phyloP scores from a whole-genome alignment of 2,329 filamentous ascomycete species.

The Apiospora koreana region DNA sequence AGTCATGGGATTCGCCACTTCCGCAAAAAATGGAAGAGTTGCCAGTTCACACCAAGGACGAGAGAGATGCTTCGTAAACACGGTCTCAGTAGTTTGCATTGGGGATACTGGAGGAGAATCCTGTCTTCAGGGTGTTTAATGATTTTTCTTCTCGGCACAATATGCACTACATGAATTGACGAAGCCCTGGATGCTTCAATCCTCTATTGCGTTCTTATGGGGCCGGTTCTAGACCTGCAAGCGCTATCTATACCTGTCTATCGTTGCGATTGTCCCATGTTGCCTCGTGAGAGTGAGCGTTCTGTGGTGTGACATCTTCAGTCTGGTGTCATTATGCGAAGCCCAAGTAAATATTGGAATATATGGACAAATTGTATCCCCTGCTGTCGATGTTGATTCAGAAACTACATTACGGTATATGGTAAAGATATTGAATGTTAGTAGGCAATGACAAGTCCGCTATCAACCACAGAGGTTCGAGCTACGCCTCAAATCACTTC shows the following conservation, averaged over 20 bases:
- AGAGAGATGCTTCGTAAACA: neutral
- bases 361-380: neutral
- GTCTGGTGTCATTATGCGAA: neutral
- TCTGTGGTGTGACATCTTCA: neutral
- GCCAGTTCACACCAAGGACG: neutral
- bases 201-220: neutral
- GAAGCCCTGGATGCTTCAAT: neutral
- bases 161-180: neutral
- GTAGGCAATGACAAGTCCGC: neutral
- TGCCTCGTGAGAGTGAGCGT: neutral
- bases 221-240: neutral
- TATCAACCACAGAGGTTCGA: neutral
- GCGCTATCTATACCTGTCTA: neutral
- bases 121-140: conserved; percentile 3
- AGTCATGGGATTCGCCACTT: conserved; percentile 3
- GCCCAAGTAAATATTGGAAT: neutral
- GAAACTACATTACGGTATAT: neutral
- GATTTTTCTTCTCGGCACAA: neutral
- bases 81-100: neutral
- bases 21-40: neutral
- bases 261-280: neutral
- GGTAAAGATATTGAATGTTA: neutral
- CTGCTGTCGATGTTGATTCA: neutral
- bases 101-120: neutral
- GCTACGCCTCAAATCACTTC: neutral